Base-by-base conservation (phyloP, 2,329 filamentous ascomycete genomes). In the Diaporthe ampelina region DNA sequence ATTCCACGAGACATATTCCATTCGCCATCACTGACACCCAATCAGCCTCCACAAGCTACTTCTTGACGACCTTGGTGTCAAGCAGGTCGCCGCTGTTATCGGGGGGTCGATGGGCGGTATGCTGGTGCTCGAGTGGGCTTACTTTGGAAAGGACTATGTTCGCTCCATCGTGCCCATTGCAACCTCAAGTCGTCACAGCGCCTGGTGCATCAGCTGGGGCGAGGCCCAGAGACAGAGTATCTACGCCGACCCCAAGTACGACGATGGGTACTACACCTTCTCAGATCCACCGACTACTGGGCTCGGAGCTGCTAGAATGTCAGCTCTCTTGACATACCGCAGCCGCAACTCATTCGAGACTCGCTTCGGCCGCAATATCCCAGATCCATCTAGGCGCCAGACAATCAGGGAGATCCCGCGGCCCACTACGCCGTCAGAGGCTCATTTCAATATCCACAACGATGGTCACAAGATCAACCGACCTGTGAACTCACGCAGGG, bases 191-290 rank as follows among this genome's bases (percentile, higher is more conserved):
- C 88, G 93, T 56, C 95, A 97, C 83, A 96, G 94, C 79, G 94
- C 94, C 7, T 97, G 94, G 94, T 93, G 94, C 32, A 97, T 97
- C 80, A 95, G 93, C 83, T 97, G 94, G 94, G 94, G 94, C 56
- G 94, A 97, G 82, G 94, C 94, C 4, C 94, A 97, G 82, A 89
- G 94, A 69, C 94, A 97, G 84, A 95, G 94, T 88, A 98, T 99
- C 82, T 99, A 98, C 85, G 95, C 95, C 52, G 97, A 99, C 82
- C 97, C 97, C 43, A 98, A 98, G 86, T 99, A 99, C 83, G 95
- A 98, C 76, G 95, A 98, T 80, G 97, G 97, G 58, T 98, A 98
- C 85, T 99, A 98, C 82, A 80, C 91, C 1, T 97, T 97, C 79
- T 89, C 94, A 43, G 95, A 98, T 78, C 95, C 95, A 45, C 97